Conservation (phyloP, 176 grass and related monocot genomes). For the Tuctoria greenei region DNA sequence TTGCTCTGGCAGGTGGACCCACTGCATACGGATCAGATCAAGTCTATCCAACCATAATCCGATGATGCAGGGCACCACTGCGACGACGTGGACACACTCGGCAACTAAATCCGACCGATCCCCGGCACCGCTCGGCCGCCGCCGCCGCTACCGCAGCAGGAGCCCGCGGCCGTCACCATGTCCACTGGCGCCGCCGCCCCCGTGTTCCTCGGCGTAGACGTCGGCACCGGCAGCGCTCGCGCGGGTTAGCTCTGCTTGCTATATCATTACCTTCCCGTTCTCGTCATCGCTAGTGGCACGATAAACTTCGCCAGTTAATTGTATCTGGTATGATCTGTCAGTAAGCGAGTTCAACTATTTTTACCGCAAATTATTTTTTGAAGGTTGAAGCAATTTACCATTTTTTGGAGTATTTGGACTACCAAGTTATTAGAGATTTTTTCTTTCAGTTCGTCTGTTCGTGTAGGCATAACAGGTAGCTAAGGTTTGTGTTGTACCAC, state of each 20-base stretch:
- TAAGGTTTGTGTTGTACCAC: not conserved
- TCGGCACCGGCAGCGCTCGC: conserved; percentile 92
- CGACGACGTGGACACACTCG: conserved; percentile 12
- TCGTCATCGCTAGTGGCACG: not conserved
- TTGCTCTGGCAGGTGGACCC: conserved; percentile 10
- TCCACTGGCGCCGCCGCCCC: conserved; percentile 12
- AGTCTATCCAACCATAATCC: not conserved
- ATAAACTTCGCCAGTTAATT: not conserved
- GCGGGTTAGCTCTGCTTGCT: conserved; percentile 47
- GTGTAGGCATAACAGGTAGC: not conserved
- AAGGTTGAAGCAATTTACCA: not conserved
- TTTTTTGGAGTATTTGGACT: not conserved
- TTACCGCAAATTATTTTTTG: not conserved
- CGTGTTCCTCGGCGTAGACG: conserved; percentile 81
- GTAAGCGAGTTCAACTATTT: not conserved
- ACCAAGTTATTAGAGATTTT: not conserved
- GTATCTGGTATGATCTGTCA: not conserved
- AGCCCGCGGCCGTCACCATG: conserved; percentile 21
- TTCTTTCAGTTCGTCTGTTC: not conserved
- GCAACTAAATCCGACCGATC: conserved; percentile 6
- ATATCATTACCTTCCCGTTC: not conserved
- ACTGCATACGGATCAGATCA: conserved; percentile 34
- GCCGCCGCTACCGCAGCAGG: not conserved
- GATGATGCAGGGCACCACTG: not conserved
- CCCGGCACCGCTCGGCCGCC: not conserved